Percentiles rank a stretch among this genome's conserved stretches.
Evolutionary conservation across 331 rosid species (phyloP).

Genomic region (Malus hybrid): DNA sequence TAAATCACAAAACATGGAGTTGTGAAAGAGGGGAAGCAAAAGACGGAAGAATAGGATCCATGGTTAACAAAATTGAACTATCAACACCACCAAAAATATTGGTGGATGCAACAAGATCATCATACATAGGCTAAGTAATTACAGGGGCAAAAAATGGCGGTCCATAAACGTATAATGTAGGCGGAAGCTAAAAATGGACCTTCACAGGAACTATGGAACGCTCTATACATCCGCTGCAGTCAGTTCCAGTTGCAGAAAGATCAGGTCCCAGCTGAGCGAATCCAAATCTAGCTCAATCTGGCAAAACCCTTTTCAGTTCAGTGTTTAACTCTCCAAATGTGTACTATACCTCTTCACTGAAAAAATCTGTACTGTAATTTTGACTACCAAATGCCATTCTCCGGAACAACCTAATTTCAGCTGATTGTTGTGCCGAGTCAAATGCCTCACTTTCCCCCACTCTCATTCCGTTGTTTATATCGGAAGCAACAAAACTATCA

Average conservation of each 20-base stretch:
- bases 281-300: constrained; percentile 16
- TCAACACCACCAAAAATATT: background rate
- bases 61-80: background rate
- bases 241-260: background rate
- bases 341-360: constrained; percentile 37
- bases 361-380: constrained; percentile 60
- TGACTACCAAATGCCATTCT: constrained; percentile 80
- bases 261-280: background rate
- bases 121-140: constrained; percentile 5
- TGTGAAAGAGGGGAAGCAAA: background rate
- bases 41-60: background rate
- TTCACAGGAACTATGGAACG: background rate
- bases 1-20: background rate
- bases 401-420: constrained; percentile 55
- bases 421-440: constrained; percentile 64
- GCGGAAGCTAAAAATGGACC: background rate
- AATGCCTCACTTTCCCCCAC: constrained; percentile 68
- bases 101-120: background rate
- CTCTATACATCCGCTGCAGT: background rate
- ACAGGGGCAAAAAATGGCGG: background rate
- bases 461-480: constrained; percentile 81
- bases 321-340: constrained; percentile 15
- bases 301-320: constrained; percentile 11
- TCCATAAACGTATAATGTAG: no score
- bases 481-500: constrained; percentile 54